A percentile compares a stretch with the other conserved stretches of the same genome.
Evolutionary conservation across 2,329 filamentous ascomycete genomes (phyloP).

Genomic region (Septoria petroselini): DNA sequence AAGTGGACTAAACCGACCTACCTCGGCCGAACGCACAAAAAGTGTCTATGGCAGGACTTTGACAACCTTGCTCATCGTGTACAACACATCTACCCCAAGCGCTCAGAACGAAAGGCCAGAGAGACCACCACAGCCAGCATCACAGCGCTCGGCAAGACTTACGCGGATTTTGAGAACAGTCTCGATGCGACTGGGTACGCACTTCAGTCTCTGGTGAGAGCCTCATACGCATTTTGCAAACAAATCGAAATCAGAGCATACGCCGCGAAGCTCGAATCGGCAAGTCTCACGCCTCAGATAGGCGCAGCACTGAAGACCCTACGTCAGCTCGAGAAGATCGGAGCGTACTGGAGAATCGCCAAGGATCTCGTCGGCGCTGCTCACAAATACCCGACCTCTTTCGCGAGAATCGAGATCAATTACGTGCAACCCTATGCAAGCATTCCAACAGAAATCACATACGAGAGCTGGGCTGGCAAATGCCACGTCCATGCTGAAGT

Average conservation of each 20-base stretch:
- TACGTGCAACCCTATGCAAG: conserved; percentile 13
- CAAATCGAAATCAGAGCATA: not conserved
- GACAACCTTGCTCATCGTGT: conserved; percentile 16
- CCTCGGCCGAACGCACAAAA: conserved; percentile 19
- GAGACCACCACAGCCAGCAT: not conserved
- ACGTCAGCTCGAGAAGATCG: conserved; percentile 19
- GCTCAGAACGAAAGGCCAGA: conserved; percentile 8
- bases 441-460: conserved; percentile 13
- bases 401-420: conserved; percentile 7
- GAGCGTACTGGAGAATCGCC: conserved; percentile 18
- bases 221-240: conserved; percentile 11
- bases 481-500: conserved; percentile 21
- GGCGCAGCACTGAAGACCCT: conserved; percentile 20
- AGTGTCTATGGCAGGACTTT: conserved; percentile 15
- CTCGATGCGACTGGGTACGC: not conserved
- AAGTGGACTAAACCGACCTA: conserved; percentile 18
- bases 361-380: conserved; percentile 6
- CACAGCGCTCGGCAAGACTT: not conserved
- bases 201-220: conserved; percentile 5
- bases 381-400: not conserved
- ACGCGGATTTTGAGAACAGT: conserved; percentile 9
- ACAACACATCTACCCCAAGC: conserved; percentile 14
- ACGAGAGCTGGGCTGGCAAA: conserved; percentile 18
- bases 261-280: conserved; percentile 10
- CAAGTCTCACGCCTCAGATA: conserved; percentile 14